These are phyloP conservation scores for Orbilia blumenaviensis DNA, from an alignment of 2,329 filamentous ascomycete genomes.

Conservation along the genomic window DNA sequence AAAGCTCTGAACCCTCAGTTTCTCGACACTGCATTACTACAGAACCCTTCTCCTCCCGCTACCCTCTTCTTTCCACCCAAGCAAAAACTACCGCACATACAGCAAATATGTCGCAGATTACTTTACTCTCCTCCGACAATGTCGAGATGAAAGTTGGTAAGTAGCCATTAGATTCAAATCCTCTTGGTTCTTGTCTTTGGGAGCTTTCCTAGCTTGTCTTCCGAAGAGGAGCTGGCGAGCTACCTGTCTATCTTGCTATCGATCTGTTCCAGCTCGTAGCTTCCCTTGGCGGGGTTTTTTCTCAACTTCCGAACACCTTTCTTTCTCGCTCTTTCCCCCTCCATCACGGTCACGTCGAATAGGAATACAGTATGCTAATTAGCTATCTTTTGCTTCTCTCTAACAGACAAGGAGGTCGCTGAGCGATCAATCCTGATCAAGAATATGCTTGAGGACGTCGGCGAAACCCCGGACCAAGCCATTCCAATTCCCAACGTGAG, in stretches of 20 bases:
- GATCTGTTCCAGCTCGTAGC: too few species aligned
- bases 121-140: slow-evolving; percentile 66
- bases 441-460: slow-evolving; percentile 96
- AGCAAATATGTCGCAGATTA: slow-evolving; percentile 60
- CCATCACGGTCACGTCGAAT: background rate
- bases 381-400: slow-evolving; percentile 7
- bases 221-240: background rate
- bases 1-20: slow-evolving; percentile 1
- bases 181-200: background rate
- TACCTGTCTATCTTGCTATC: background rate
- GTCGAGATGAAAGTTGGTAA: slow-evolving; percentile 66
- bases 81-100: background rate
- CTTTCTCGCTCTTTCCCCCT: background rate
- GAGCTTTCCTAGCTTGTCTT: background rate
- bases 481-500: slow-evolving; percentile 87
- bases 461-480: slow-evolving; percentile 69
- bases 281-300: slow-evolving; percentile 49
- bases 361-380: background rate
- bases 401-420: slow-evolving; percentile 81
- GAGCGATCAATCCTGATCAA: slow-evolving; percentile 96
- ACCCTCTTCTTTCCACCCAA: background rate
- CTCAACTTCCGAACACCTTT: slow-evolving; percentile 6
- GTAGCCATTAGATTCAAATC: slow-evolving; percentile 55
- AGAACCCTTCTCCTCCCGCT: too few species aligned
- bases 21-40: slow-evolving; percentile 3